Evolutionary conservation across 306 rosid genomes (phyloP).

Genomic region (Pyrus bretschneideri): DNA sequence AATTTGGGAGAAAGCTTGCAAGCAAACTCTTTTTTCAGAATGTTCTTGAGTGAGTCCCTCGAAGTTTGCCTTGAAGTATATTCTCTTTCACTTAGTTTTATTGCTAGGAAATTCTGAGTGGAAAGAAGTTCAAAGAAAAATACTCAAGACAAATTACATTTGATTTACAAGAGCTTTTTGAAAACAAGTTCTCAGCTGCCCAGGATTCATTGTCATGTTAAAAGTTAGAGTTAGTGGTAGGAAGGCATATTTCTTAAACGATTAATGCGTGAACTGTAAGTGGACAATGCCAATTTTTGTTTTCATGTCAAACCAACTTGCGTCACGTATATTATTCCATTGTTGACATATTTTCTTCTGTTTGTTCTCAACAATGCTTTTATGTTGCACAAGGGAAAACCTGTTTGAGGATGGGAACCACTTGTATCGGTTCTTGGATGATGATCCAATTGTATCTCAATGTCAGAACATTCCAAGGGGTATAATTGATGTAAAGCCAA

Average conservation of each 20-base stretch:
- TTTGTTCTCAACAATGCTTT: constrained; percentile 16
- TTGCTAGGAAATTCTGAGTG: background rate
- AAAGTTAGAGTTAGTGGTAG: background rate
- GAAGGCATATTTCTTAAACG: background rate
- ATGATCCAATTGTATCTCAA: constrained; percentile 76
- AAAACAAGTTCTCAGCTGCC: background rate
- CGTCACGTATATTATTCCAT: background rate
- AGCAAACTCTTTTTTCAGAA: constrained; percentile 61
- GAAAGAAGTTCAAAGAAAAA: background rate
- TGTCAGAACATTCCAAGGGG: constrained; percentile 85
- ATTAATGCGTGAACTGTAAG: background rate
- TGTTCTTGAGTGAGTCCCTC: constrained; percentile 72
- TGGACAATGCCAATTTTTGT: background rate
- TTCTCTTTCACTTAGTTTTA: background rate
- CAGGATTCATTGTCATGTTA: background rate
- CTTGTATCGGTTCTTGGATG: constrained; percentile 77
- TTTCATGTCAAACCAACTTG: background rate
- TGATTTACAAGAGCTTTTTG: background rate
- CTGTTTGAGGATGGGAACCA: constrained; percentile 81
- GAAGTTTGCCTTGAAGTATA: constrained; percentile 4
- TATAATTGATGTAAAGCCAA: constrained; percentile 62
- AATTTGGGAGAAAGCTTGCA: constrained; percentile 88
- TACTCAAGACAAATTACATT: background rate
- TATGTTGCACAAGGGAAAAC: constrained; percentile 50
- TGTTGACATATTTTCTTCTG: constrained; percentile 5